Base-by-base conservation (phyloP, 2,329 filamentous ascomycete species). In the Talaromyces sp. region DNA sequence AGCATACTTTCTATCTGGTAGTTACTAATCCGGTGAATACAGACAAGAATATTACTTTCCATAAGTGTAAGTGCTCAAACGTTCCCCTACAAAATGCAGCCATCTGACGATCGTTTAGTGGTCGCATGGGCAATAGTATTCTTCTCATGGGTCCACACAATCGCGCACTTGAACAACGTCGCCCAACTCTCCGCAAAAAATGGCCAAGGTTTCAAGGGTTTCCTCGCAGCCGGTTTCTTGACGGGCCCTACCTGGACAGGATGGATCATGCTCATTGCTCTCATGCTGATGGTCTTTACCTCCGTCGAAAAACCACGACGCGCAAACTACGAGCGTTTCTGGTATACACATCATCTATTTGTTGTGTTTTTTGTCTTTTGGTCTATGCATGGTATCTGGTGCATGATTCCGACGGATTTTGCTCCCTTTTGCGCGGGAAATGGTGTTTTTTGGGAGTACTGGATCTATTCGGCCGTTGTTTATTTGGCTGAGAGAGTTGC, bases 301-400 rank as follows among this genome's bases (percentile, higher is more conserved):
- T 90, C 89, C 8, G 78, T 89, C 13, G 89, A 93, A 75, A 89
- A 89, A 77, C 84, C 85, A 9, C 83, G 89, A 53, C 84, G 89
- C 56, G 87, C 87, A 61, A 92, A 94, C 77, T 93, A 90, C 71
- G 89, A 93, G 73, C 87, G 89, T 25, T 95, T 94, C 80, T 95
- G 90, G 89, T 92, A 91, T 73, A 90, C 88, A 1, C 89, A 95
- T 75, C 90, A 94, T 77, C 83, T 94, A 71, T 94, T 94, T 72
- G 84, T 93, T 73, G 69, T 93, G 63, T 94, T 94, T 81, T 94
- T 94, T 78, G 80, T 93, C 65, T 92, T 94, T 80, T 94, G 89
- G 89, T 86, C 89, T n/a, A 83, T 93, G 67, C 90, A 95, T 74
- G 90, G 89, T 59, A 88, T 88, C 25, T 94, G 91, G 77, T 93